These are phyloP conservation scores for Penicillium paradoxum DNA, from an alignment of 495 filamentous ascomycete species.

Conservation along the genomic window DNA sequence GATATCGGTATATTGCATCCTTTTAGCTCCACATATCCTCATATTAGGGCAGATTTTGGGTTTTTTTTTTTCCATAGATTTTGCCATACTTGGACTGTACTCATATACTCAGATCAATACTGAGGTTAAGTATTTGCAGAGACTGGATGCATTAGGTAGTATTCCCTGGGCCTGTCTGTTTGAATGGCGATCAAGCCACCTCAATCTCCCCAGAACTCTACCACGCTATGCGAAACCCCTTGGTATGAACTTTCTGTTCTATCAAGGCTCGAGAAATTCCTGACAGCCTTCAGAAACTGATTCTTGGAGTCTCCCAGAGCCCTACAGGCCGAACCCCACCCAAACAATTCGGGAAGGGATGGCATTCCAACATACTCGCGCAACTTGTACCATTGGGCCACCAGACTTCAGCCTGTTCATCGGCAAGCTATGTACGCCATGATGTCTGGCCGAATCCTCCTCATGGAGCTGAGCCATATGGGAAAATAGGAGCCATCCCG, in stretches of 20 bases:
- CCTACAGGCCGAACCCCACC: constrained; percentile 11
- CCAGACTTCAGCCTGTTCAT: neutral
- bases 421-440: neutral
- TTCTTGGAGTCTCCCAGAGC: constrained; percentile 2
- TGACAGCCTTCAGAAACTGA: neutral
- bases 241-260: constrained; percentile 12
- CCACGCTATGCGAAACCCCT: constrained; percentile 10
- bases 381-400: constrained; percentile 1
- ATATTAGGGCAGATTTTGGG: too few species aligned
- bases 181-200: constrained; percentile 3
- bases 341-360: constrained; percentile 25
- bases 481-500: neutral
- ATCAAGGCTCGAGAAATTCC: neutral
- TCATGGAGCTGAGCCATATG: neutral
- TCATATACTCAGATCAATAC: too few species aligned
- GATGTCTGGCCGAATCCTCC: neutral
- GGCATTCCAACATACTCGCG: constrained; percentile 16
- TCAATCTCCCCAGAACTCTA: neutral
- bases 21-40: too few species aligned
- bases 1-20: too few species aligned
- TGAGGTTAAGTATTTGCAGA: neutral
- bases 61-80: too few species aligned
- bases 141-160: neutral
- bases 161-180: too few species aligned
- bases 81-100: too few species aligned